These are phyloP conservation scores for Stagonosporopsis cucurbitacearum DNA, from an alignment of 2,329 filamentous ascomycete genomes.

Conservation along the genomic window DNA sequence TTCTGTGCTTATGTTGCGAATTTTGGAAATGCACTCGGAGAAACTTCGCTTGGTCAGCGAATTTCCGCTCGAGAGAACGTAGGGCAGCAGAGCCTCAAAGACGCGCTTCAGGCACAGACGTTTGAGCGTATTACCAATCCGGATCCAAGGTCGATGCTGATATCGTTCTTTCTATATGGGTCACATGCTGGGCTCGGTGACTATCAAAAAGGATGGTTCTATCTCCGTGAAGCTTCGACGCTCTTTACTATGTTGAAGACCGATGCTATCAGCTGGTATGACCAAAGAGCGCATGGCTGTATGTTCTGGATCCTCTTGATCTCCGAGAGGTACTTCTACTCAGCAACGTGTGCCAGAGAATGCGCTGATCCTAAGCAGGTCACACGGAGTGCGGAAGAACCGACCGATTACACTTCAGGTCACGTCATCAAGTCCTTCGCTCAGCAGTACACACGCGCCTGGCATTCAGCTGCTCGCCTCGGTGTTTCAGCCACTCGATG, in stretches of 20 bases:
- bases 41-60: neutral
- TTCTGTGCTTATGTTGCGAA: conserved; percentile 49
- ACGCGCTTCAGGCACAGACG: conserved; percentile 32
- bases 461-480: conserved; percentile 63
- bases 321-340: conserved; percentile 30
- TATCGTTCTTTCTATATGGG: conserved; percentile 80
- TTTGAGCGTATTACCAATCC: conserved; percentile 28
- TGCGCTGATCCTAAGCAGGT: conserved; percentile 50
- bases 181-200: conserved; percentile 74
- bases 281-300: conserved; percentile 15
- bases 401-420: conserved; percentile 74
- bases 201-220: conserved; percentile 80
- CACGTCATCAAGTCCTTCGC: conserved; percentile 69
- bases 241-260: conserved; percentile 51
- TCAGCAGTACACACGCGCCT: conserved; percentile 67
- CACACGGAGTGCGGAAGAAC: conserved; percentile 74
- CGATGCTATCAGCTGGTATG: conserved; percentile 23
- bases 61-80: neutral
- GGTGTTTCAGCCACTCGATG: conserved; percentile 71
- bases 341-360: neutral
- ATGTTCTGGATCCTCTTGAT: conserved; percentile 38
- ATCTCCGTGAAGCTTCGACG: conserved; percentile 77
- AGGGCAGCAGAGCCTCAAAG: conserved; percentile 30
- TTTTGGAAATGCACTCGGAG: conserved; percentile 27
- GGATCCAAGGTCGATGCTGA: conserved; percentile 58